Evolutionary conservation across 73 alveolate genomes (phyloP), one percentile per base, ranked within the genome.

Genomic region (Blepharisma japonicum): DNA sequence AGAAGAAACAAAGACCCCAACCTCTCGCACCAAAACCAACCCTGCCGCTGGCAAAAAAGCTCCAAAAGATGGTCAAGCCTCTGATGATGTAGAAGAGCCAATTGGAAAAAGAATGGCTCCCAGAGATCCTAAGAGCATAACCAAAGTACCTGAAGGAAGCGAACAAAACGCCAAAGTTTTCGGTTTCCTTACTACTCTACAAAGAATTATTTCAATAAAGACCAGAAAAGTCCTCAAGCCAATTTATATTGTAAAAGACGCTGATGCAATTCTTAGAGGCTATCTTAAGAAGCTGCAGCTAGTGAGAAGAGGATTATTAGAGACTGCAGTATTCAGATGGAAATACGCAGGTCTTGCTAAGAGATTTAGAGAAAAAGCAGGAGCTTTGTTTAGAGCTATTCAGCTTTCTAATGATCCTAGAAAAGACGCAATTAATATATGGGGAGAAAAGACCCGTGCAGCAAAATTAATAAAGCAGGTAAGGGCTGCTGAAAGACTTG

Each of bases 261-360:
- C 74, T 14, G 74, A 61, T 61, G 74, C 14, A 25, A 61, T 61
- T 2, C 14, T 61, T n/a, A 61, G 74, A 61, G 23, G 74, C n/a
- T 14, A n/a, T 8, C 14, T 61, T 18, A 61, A 61, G 46, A 61
- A 61, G 5, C 14, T 61, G 0, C 14, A 39, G 74, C 23, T 39
- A 25, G 23, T 61, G 0, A 61, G 14, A 14, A n/a, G 5, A 2
- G 46, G 46, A 0, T 61, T 61, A 61, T 61, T 14, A 8, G 74
- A 61, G 14, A 14, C 74, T 18, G 74, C 74, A 14, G 14, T 61
- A 8, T 14, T 25, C 11, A n/a, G 74, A 14, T 61, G 74, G 74
- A n/a, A 61, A 14, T 61, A 61, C 5, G 47, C 14, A 14, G 23
- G 23, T 14, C 38, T 61, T 25, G 74, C 74, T 25, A 14, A 39